Evolutionary conservation across 2,329 filamentous ascomycete genomes (phyloP), one percentile per base, ranked within the genome.

Genomic region (Mycocentrospora acerina): DNA sequence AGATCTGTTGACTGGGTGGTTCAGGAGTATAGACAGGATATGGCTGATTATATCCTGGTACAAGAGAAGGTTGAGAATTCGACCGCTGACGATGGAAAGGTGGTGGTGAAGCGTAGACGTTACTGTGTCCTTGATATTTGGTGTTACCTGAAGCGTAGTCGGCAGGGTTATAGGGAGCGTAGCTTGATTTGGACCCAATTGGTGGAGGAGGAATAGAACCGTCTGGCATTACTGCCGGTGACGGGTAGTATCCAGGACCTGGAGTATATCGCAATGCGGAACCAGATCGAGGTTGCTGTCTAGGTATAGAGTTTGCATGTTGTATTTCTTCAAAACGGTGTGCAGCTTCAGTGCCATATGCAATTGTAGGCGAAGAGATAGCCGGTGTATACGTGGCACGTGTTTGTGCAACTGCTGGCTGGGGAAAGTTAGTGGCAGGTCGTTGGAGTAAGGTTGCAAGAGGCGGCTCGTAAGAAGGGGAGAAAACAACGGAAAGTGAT

Each of bases 391-490:
- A 13, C 18, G 24, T 25, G 41, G 29, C 25, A 32, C 32, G 38
- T 9, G 45, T 19, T 15, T 48, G 53, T 9, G 34, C 32, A 24
- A 40, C 31, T 39, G 46, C 37, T 41, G 59, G 55, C 60, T 66
- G 59, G 22, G 50, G 53, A 17, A 57, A 37, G 57, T 67, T 59
- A 67, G 64, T 63, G 31, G 38, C 40, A 42, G 63, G 49, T 24
- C 50, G 57, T 28, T 51, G 55, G 33, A 65, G 48, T 27, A 64
- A 37, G 17, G 60, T 50, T 33, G 64, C 64, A 44, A 64, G 48
- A 53, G 62, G 64, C 50, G 64, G 62, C 41, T 64, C 60, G 36
- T 58, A 62, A 44, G 64, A 65, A 7, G 62, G 62, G 43, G 53
- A 53, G 37, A 65, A 64, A 41, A 51, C 35, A 38, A 53, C 50